A percentile compares a stretch with the other conserved stretches of the same genome.
These are phyloP conservation scores for Fusarium stilboides DNA, from an alignment of 2,329 filamentous ascomycete genomes.

Conservation along the genomic window DNA sequence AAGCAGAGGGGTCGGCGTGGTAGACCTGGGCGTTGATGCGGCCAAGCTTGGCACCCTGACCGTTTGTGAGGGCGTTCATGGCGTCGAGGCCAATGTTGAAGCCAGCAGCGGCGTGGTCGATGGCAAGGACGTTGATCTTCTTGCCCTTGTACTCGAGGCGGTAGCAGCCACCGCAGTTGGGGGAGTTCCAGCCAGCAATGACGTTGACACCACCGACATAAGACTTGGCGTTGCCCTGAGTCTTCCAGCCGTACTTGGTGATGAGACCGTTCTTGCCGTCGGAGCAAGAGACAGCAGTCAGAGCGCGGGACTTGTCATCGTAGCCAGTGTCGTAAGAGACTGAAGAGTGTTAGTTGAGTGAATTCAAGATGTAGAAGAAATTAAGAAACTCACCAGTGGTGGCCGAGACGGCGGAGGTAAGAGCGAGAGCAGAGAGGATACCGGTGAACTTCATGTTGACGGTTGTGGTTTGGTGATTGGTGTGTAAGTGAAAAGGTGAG, in stretches of 20 bases:
- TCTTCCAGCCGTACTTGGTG: slow-evolving; percentile 72
- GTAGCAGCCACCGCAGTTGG: slow-evolving; percentile 73
- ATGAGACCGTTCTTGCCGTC: slow-evolving; percentile 78
- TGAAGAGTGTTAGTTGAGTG: slow-evolving; percentile 40
- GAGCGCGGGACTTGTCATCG: slow-evolving; percentile 70
- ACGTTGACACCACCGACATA: slow-evolving; percentile 69
- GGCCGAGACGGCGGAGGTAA: slow-evolving; percentile 57
- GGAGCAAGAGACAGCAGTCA: slow-evolving; percentile 75
- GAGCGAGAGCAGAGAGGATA: slow-evolving; percentile 58
- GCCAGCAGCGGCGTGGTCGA: slow-evolving; percentile 66
- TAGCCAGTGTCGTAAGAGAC: slow-evolving; percentile 83
- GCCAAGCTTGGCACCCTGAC: slow-evolving; percentile 65
- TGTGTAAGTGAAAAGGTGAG: slow-evolving; percentile 22
- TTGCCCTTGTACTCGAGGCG: slow-evolving; percentile 65
- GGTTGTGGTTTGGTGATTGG: slow-evolving; percentile 35
- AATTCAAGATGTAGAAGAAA: neutral
- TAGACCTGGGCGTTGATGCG: slow-evolving; percentile 65
- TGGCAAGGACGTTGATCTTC: slow-evolving; percentile 68
- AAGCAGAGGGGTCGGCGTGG: slow-evolving; percentile 62
- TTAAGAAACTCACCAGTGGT: slow-evolving; percentile 50
- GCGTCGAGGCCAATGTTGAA: slow-evolving; percentile 72
- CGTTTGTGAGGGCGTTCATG: slow-evolving; percentile 69
- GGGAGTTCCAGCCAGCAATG: slow-evolving; percentile 70
- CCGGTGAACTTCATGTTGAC: slow-evolving; percentile 62
- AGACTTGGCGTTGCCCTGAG: slow-evolving; percentile 66